Percentiles rank a stretch among this genome's conserved stretches.
Evolutionary conservation across 805 yeast species (phyloP).

Genomic region (Candida quercuum): DNA sequence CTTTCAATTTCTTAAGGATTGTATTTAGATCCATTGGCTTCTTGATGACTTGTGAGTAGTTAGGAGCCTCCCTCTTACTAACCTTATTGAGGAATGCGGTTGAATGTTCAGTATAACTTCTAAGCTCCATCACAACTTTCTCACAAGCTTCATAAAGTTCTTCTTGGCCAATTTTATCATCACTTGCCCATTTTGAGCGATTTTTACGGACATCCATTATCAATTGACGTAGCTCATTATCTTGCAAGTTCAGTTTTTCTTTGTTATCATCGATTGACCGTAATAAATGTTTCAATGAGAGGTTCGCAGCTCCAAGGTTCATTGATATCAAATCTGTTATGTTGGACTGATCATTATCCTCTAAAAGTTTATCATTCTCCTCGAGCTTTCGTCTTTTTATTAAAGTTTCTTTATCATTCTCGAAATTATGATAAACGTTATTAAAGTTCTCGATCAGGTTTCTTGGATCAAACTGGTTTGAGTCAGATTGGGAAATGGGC

Average conservation of each 20-base stretch:
- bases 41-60: slow-evolving; percentile 84
- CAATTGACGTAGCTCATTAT: slow-evolving; percentile 75
- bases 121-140: slow-evolving; percentile 81
- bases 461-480: slow-evolving; percentile 29
- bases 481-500: slow-evolving; percentile 30
- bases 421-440: slow-evolving; percentile 71
- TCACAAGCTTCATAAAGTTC: slow-evolving; percentile 97
- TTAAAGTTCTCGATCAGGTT: slow-evolving; percentile 54
- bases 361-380: slow-evolving; percentile 68
- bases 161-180: slow-evolving; percentile 93
- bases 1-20: slow-evolving; percentile 82
- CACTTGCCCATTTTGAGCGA: slow-evolving; percentile 96
- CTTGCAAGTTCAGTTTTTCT: slow-evolving; percentile 69
- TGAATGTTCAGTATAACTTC: slow-evolving; percentile 93
- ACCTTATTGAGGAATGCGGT: slow-evolving; percentile 94
- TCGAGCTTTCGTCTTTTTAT: slow-evolving; percentile 72
- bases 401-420: slow-evolving; percentile 69
- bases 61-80: slow-evolving; percentile 97
- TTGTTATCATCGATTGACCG: slow-evolving; percentile 74
- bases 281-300: slow-evolving; percentile 75
- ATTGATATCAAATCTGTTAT: slow-evolving; percentile 27
- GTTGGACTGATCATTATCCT: slow-evolving; percentile 10
- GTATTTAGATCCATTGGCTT: slow-evolving; percentile 96
- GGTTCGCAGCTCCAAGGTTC: slow-evolving; percentile 66
- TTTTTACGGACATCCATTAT: slow-evolving; percentile 92